A percentile compares a stretch with the other conserved stretches of the same genome.
phyloP scores from a whole-genome alignment of 768 basidiomycete genomes.

The Suillus discolor region DNA sequence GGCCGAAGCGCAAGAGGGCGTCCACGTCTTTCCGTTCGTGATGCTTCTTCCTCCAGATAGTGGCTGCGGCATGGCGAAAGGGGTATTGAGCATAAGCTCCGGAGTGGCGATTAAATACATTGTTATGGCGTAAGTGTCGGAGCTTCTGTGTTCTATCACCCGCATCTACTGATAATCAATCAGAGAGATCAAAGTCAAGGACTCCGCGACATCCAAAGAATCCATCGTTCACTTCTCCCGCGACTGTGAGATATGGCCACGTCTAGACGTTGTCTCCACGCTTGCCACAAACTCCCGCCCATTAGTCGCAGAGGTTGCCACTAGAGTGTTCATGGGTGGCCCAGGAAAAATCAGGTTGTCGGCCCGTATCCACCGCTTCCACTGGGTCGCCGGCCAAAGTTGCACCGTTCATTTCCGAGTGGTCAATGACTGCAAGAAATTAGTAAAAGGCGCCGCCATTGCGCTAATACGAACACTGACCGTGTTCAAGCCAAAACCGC shows the following conservation, averaged over 20 bases:
- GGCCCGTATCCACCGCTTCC: constrained; percentile 66
- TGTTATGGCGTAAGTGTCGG: constrained; percentile 65
- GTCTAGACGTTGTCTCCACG: constrained; percentile 59
- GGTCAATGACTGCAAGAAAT: constrained; percentile 67
- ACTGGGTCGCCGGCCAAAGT: constrained; percentile 83
- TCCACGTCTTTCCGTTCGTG: constrained; percentile 71
- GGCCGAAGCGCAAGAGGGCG: constrained; percentile 61
- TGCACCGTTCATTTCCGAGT: constrained; percentile 69
- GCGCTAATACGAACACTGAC: constrained; percentile 67
- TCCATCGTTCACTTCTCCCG: constrained; percentile 93
- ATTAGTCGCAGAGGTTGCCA: constrained; percentile 56
- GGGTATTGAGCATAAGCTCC: constrained; percentile 53
- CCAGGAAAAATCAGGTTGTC: constrained; percentile 65
- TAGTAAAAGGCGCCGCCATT: constrained; percentile 65
- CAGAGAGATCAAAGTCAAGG: constrained; percentile 78
- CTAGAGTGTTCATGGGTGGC: constrained; percentile 63
- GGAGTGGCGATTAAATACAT: constrained; percentile 79
- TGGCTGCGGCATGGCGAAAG: constrained; percentile 56
- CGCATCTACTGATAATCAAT: not conserved
- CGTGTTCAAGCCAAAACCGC: constrained; percentile 58
- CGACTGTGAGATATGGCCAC: constrained; percentile 78
- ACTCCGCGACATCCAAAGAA: constrained; percentile 54
- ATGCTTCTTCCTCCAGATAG: constrained; percentile 64
- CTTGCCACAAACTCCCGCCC: constrained; percentile 64
- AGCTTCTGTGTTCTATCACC: constrained; percentile 7